Evolutionary conservation across 2,329 filamentous ascomycete species (phyloP), one percentile per base, ranked within the genome.

Genomic region (Aureobasidium sp.): DNA sequence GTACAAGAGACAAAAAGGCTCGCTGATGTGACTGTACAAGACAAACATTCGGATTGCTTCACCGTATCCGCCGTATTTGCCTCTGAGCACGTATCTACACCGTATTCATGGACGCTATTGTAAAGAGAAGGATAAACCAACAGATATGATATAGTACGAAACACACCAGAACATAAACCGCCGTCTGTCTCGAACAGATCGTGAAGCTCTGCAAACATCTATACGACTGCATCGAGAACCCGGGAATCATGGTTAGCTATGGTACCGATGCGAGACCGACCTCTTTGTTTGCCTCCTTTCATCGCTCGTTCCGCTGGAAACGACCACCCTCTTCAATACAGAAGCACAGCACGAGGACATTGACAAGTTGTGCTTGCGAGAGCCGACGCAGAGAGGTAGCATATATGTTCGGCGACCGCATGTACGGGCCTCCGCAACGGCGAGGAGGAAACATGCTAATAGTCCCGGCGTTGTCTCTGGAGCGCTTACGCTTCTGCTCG

Each of bases 381-480:
- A 29, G 17, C 5, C 22, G 44, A 14, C 12, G 2, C 5, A 29
- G 8, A 29, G 44, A 15, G 24, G 15, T 47, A 17, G 24, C 3
- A 27, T 31, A 31, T 33, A 2, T 17, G 27, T 5, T 31, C 27
- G 31, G 17, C 45, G 27, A 48, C 17, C 45, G 33, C 22, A 27
- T 53, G 5, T 22, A 53, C 31, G 90, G 87, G 17, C 86, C 85
- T 50, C 87, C 86, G 6, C 11, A 7, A 24, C 22, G 37, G 9
- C 49, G 40, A 19, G 22, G 5, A 53, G n/a, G 35, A 72, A 91
- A 96, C 0, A 96, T 81, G 85, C 91, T 91, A 67, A 93, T 85
- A 70, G 90, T 86, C 70, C 91, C 88, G 1, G 91, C 91, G 71
- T 94, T 95, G 71, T 95, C 89, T 64, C 89, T 88, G 67, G 89